Base-by-base conservation (phyloP, 2,329 filamentous ascomycete genomes). In the Cordyceps pruinosa region DNA sequence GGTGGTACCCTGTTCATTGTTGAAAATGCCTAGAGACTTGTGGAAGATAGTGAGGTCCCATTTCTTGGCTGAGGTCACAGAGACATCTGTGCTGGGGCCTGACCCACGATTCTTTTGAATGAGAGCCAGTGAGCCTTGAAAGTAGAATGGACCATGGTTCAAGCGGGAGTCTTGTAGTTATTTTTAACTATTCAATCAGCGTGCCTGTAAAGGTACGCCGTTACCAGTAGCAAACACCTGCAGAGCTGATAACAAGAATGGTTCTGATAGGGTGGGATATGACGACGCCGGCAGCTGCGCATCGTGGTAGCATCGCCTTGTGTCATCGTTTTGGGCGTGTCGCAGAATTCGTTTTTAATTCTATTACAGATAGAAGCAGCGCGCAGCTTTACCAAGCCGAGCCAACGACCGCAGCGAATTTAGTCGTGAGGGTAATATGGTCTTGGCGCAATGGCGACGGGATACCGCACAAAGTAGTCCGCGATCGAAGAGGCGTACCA, bases 41-140 rank as follows among this genome's bases (percentile, higher is more conserved):
- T 57, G 54, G 54, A 57, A 35, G 37, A 41, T n/a, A n/a, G 25
- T 6, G 28, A 37, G 37, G n/a, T n/a, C 35, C 4, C 15, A 21
- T 26, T 41, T 39, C 55, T 57, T 57, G 55, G 55, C 55, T 51
- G 37, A 57, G 55, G 55, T 57, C 55, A 57, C 55, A 17, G 34
- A 35, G 23, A 13, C n/a, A 7, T 46, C 46, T 52, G n/a, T 51
- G 45, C 44, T 42, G 5, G 23, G 32, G 17, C 2, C 19, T 4
- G 53, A 25, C 53, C 53, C 53, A 41, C n/a, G 44, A 54, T 2
- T 28, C 17, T 17, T 37, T 17, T 15, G 42, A 39, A 6, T 3
- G 2, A 21, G 32, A 32, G 32, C 42, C 52, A 55, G 25, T 47
- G 6, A 39, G n/a, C 23, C 25, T 37, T 1, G 13, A 23, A 39